Percentiles rank a stretch among this genome's conserved stretches.
Evolutionary conservation across 2,329 filamentous ascomycete genomes (phyloP).

Genomic region (Thielaviopsis cerberus): DNA sequence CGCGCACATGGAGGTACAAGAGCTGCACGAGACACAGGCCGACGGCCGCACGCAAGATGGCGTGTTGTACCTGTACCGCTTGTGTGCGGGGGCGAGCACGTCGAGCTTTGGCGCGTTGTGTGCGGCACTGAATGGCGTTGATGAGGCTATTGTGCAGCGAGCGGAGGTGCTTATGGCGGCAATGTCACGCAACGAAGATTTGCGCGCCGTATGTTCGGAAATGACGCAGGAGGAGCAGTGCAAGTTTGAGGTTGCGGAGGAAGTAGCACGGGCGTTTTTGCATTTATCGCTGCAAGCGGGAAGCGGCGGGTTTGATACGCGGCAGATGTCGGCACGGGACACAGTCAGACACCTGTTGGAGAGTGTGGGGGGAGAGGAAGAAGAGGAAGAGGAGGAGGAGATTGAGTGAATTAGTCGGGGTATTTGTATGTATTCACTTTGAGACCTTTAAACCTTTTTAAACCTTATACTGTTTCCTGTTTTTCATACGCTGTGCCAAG

Average conservation of each 20-base stretch:
- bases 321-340: conserved; percentile 6
- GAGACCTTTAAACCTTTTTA: not conserved
- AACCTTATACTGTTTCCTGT: not conserved
- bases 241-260: conserved; percentile 50
- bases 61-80: conserved; percentile 56
- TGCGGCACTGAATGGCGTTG: conserved; percentile 72
- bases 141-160: conserved; percentile 49
- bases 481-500: too few relatives aligned
- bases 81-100: conserved; percentile 46
- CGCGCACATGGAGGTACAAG: conserved; percentile 50
- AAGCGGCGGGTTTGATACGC: not conserved
- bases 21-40: conserved; percentile 32
- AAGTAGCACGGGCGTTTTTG: conserved; percentile 39
- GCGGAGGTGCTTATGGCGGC: conserved; percentile 56
- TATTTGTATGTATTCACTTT: not conserved
- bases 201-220: conserved; percentile 52
- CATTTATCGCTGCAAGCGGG: not conserved
- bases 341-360: conserved; percentile 3
- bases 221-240: conserved; percentile 44
- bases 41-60: conserved; percentile 34
- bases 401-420: not conserved
- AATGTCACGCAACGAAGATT: conserved; percentile 53
- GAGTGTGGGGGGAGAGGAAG: not conserved
- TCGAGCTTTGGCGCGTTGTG: conserved; percentile 77
- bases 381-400: not conserved